Conservation (phyloP, 495 filamentous ascomycete species). For the Tuber umbilicatum region DNA sequence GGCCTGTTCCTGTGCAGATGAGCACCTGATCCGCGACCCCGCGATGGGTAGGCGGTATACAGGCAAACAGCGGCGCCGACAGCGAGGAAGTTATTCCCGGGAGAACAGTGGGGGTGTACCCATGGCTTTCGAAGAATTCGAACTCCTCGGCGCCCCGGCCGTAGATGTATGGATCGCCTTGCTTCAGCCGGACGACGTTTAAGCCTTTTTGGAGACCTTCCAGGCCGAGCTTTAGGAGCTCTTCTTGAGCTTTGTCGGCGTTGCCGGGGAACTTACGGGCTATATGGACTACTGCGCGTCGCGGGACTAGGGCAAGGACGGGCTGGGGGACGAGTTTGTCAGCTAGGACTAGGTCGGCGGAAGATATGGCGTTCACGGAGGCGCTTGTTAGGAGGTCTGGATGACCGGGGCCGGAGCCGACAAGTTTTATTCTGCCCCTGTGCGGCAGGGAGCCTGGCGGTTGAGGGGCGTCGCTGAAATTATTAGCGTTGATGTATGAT, state of each 20-base stretch:
- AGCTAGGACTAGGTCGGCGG: conserved; percentile 80
- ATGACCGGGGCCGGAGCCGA: conserved; percentile 88
- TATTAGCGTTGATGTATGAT: conserved; percentile 50
- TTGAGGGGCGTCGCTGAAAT: background rate
- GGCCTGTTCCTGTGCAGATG: conserved; percentile 88
- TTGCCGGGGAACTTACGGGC: conserved; percentile 97
- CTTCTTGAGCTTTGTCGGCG: conserved; percentile 84
- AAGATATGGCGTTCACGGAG: conserved; percentile 75
- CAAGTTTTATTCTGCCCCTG: conserved; percentile 70
- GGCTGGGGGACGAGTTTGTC: conserved; percentile 92
- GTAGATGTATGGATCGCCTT: conserved; percentile 95
- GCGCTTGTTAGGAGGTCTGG: conserved; percentile 85
- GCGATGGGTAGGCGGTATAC: conserved; percentile 79
- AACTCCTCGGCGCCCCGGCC: conserved; percentile 90
- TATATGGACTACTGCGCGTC: conserved; percentile 81
- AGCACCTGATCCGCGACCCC: conserved; percentile 87
- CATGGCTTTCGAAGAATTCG: conserved; percentile 70
- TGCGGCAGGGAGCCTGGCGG: conserved; percentile 13
- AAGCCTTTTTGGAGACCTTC: conserved; percentile 63
- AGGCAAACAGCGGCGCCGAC: conserved; percentile 78
- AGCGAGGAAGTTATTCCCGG: conserved; percentile 87
- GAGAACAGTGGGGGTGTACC: conserved; percentile 64
- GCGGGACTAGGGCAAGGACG: conserved; percentile 81
- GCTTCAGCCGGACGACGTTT: conserved; percentile 82
- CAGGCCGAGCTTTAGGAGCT: conserved; percentile 75